Evolutionary conservation across 2,329 filamentous ascomycete species (phyloP).

Genomic region (Cylindrodendrum hubeiense): DNA sequence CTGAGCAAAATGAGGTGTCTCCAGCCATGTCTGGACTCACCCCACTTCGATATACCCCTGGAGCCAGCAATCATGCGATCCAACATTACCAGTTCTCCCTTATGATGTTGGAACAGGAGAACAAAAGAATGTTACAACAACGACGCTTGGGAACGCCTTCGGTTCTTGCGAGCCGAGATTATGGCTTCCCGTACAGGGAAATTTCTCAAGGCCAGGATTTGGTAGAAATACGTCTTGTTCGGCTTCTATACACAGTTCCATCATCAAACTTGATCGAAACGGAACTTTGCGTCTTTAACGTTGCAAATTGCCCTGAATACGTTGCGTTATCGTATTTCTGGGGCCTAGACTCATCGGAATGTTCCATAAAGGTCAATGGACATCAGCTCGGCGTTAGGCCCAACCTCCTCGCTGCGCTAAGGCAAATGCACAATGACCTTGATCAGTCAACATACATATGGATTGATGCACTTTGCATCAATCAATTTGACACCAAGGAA

Average conservation of each 20-base stretch:
- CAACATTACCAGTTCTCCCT: neutral
- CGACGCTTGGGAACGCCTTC: neutral
- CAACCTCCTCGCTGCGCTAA: neutral
- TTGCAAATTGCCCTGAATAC: conserved; percentile 7
- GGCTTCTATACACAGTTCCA: neutral
- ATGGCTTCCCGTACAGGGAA: neutral
- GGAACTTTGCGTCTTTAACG: neutral
- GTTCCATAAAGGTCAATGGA: neutral
- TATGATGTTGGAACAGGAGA: neutral
- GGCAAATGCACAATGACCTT: neutral
- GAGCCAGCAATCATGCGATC: neutral
- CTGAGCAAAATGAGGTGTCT: too few relatives aligned
- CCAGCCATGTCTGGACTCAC: too few relatives aligned
- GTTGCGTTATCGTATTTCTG: conserved; percentile 25
- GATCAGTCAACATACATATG: neutral
- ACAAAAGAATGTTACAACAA: neutral
- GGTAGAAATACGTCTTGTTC: neutral
- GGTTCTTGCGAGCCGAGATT: neutral
- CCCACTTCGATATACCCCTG: too few relatives aligned
- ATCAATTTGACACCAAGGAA: neutral
- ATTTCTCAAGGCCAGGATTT: neutral
- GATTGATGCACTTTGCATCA: neutral
- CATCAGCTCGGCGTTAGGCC: neutral
- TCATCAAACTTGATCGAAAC: neutral
- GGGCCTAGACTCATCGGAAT: neutral